Percentiles rank a stretch among this genome's conserved stretches.
phyloP scores from a whole-genome alignment of 129 eudicot species.

The Pulicaria dysenterica region DNA sequence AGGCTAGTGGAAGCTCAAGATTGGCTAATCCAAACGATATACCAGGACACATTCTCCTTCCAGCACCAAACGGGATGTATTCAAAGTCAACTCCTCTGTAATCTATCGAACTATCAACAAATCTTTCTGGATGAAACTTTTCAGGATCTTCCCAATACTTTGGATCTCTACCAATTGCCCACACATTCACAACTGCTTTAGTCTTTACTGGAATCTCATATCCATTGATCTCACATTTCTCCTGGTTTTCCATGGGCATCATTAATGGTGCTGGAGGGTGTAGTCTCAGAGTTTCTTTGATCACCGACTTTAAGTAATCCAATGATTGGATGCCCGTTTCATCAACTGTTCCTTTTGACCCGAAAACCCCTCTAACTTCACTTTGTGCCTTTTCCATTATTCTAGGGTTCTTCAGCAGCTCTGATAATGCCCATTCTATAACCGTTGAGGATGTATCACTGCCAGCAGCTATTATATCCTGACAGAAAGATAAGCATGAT shows the following conservation, averaged over 20 bases:
- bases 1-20: constrained; percentile 42
- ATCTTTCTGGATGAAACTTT: constrained; percentile 38
- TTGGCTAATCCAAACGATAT: constrained; percentile 44
- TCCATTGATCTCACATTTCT: constrained; percentile 34
- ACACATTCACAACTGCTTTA: constrained; percentile 35
- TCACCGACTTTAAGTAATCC: constrained; percentile 16
- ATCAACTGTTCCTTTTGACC: constrained; percentile 19
- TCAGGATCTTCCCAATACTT: constrained; percentile 38
- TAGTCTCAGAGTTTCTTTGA: constrained; percentile 43
- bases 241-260: constrained; percentile 39
- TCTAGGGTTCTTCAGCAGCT: constrained; percentile 34
- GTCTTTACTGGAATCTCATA: constrained; percentile 35
- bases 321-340: constrained; percentile 33
- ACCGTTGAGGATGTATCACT: constrained; percentile 45
- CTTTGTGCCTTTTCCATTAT: constrained; percentile 31
- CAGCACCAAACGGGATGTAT: constrained; percentile 55
- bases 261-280: constrained; percentile 42
- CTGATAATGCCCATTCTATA: constrained; percentile 41
- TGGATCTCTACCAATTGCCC: constrained; percentile 44
- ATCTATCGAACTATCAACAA: constrained; percentile 18
- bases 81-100: constrained; percentile 40
- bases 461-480: constrained; percentile 37
- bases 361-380: constrained; percentile 30
- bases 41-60: constrained; percentile 53
- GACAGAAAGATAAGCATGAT: background rate